Base-by-base conservation (phyloP, 2,329 filamentous ascomycete genomes). In the Metarhizium sp. region DNA sequence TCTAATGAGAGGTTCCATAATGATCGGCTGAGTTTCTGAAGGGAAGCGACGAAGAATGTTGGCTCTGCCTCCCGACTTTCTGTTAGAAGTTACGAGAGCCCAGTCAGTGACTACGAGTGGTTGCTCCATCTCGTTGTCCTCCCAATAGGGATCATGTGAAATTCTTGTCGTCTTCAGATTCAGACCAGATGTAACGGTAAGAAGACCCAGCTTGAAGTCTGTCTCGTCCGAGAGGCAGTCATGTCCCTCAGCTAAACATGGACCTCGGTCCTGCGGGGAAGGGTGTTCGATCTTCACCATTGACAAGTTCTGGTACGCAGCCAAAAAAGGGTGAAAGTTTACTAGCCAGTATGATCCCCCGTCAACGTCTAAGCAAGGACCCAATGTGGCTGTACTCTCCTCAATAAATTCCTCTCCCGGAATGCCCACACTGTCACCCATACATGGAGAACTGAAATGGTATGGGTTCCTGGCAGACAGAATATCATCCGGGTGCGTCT, bases 121-220 rank as follows among this genome's bases (percentile, higher is more conserved):
- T 10, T 66, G 66, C 4, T 75, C 73, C 55, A 66, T 66, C 50
- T 68, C 68, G 36, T 56, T 66, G 2, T 75, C 72, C 36, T 74
- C 72, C 74, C 74, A 76, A 57, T 75, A 76, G 0, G 71, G 66
- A 42, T 75, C 72, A 51, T 75, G 73, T 1, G 72, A 72, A 18
- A 76, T 63, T 38, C 74, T 66, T 0, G 73, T 75, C 0, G 74
- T 76, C 52, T 71, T 69, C 11, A 76, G 61, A 47, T 73, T 68
- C 13, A 71, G 66, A 2, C 74, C 74, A 2, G 73, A 76, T 0
- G 71, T 73, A 0, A 72, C 73, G 4, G 65, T 64, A 6, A 75
- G 59, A 6, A 61, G 61, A 1, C 74, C 74, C 25, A 76, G 55
- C 0, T 57, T 57, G 53, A 72, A 73, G 40, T 61, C 58, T 14